Base-by-base conservation (phyloP, 495 filamentous ascomycete genomes). In the Hypoxylon fragiforme region DNA sequence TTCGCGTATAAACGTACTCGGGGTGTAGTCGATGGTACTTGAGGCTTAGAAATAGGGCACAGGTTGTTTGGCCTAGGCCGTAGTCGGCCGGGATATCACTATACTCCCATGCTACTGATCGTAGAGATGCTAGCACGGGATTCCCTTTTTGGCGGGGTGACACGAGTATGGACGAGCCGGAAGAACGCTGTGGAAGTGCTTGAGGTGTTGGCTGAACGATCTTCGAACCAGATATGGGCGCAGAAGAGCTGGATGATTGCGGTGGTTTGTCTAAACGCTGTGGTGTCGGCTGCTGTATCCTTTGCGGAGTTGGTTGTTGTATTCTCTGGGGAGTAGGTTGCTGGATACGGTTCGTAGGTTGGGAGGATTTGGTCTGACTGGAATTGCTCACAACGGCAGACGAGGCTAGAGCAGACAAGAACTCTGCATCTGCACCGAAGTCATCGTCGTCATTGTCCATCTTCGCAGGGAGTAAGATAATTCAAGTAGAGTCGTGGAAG, bases 21-120 rank as follows among this genome's bases (percentile, higher is more conserved):
- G 94, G 94, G 69, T 99, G 95, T 38, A 97, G 74, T 8, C 94
- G 90, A 70, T 98, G 94, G 70, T 99, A 99, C 70, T 99, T 99
- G 24, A 99, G 79, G 19, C 87, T 92, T 12, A 98, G 78, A 63
- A 97, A 99, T 5, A 99, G 77, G 1, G 88, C 91, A 57, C 92
- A 97, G 13, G 92, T 92, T 1, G 91, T 97, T 16, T 76, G 62
- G 3, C 94, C 94, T 2, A 99, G 77, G 7, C 89, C 87, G 65
- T 95, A 99, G 71, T 99, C 94, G 13, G 92, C 88, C 0, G 87
- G 87, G 7, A 95, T 96, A 66, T 97, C 91, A 32, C 88, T 88
- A 67, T 96, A 99, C 71, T 97, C 94, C 94, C 94, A 99, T 1
- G 91, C 82, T n/a, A 95, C 71, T 2, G 86, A 83, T 41, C 85